These are phyloP conservation scores for Dendrobium officinale DNA, from an alignment of 106 monocot genomes.

Conservation along the genomic window DNA sequence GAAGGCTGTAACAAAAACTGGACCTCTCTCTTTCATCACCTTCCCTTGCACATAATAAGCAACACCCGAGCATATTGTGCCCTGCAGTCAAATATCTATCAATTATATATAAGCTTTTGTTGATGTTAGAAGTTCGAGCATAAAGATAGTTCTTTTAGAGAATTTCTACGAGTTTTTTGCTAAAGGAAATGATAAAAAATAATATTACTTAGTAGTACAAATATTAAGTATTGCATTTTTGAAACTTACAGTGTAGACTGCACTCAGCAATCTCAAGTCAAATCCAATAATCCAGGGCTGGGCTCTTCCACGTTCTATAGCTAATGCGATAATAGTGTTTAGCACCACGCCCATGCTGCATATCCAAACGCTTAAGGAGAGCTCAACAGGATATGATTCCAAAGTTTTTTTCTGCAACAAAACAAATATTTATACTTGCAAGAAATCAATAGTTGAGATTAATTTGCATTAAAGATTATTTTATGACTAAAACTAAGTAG, in stretches of 20 bases:
- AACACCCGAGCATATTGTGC: conserved; percentile 12
- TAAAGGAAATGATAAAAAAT: too few species aligned
- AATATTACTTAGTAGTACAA: too few species aligned
- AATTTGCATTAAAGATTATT: neutral
- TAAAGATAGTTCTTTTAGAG: too few species aligned
- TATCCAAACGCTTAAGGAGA: neutral
- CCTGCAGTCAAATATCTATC: neutral
- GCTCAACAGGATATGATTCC: neutral
- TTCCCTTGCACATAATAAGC: conserved; percentile 17
- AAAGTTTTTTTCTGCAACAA: conserved; percentile 2
- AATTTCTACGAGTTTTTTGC: too few species aligned
- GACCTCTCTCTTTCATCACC: conserved; percentile 13
- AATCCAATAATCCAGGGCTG: conserved; percentile 2
- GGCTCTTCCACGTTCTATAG: neutral
- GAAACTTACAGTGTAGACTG: neutral
- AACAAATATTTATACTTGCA: neutral
- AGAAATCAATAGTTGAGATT: neutral
- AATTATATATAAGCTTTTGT: neutral
- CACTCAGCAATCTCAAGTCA: neutral
- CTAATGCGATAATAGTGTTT: neutral
- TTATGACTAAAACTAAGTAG: neutral
- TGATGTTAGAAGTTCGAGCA: too few species aligned
- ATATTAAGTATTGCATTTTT: too few species aligned
- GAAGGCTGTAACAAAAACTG: conserved; percentile 21
- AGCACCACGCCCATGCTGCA: neutral